These are phyloP conservation scores for Irpex sp. DNA, from an alignment of 1,284 basidiomycete species.

Conservation along the genomic window DNA sequence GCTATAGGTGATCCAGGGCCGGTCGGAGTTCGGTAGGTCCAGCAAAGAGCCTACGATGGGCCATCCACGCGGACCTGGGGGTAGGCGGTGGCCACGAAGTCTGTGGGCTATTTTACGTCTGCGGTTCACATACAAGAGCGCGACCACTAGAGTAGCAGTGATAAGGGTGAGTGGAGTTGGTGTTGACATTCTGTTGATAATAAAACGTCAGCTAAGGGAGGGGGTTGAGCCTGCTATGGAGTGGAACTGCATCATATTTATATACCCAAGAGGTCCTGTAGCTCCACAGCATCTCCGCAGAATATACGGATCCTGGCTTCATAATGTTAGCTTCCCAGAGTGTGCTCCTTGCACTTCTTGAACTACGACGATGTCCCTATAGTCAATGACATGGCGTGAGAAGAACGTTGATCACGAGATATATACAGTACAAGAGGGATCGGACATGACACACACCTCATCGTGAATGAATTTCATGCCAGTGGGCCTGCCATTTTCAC, in stretches of 20 bases:
- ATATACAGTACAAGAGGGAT: background rate
- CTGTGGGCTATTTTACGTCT: background rate
- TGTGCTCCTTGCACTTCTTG: background rate
- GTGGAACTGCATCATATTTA: background rate
- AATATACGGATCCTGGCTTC: too few relatives aligned
- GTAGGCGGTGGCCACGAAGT: background rate
- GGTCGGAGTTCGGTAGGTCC: background rate
- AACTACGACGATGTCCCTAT: background rate
- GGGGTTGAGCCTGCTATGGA: background rate
- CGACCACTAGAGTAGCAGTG: background rate
- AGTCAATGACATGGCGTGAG: background rate
- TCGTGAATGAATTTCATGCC: too few relatives aligned
- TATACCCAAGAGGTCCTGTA: background rate
- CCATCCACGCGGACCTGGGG: constrained; percentile 4
- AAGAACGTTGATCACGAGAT: background rate
- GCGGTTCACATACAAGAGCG: background rate
- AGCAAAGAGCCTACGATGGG: constrained; percentile 4
- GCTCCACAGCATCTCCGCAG: too few relatives aligned
- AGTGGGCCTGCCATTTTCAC: too few relatives aligned
- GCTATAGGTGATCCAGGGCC: constrained; percentile 1
- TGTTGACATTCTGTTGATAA: background rate
- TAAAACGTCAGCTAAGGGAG: background rate
- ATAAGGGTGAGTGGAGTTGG: background rate
- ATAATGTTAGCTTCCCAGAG: background rate
- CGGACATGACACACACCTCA: too few relatives aligned